phyloP scores from a whole-genome alignment of 495 filamentous ascomycete species.

The Penicillium nucicola region DNA sequence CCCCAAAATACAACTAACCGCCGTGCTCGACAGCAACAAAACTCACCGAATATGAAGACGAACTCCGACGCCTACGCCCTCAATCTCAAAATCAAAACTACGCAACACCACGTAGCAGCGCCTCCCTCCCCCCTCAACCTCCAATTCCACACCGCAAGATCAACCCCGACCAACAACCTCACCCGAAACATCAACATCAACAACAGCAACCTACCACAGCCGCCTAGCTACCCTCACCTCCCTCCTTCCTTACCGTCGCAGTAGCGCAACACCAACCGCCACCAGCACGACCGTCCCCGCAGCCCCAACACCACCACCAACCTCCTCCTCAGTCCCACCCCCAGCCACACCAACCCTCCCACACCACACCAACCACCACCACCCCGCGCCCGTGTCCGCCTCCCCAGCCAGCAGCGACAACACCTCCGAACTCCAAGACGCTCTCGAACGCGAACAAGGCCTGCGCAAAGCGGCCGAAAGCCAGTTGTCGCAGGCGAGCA shows the following conservation, averaged over 20 bases:
- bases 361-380: constrained; percentile 14
- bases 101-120: constrained; percentile 25
- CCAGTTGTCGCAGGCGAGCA: constrained; percentile 63
- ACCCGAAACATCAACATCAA: constrained; percentile 37
- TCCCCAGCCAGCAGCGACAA: constrained; percentile 27
- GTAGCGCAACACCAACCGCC: constrained; percentile 26
- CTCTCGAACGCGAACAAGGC: constrained; percentile 65
- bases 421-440: constrained; percentile 62
- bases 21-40: constrained; percentile 54
- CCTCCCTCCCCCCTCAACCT: constrained; percentile 28
- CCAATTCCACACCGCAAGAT: neutral
- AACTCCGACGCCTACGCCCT: constrained; percentile 63
- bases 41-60: constrained; percentile 93
- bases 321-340: constrained; percentile 10
- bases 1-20: neutral
- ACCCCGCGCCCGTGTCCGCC: neutral
- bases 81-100: constrained; percentile 27
- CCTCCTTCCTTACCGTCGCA: constrained; percentile 61
- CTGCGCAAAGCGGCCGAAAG: constrained; percentile 74
- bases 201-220: constrained; percentile 23
- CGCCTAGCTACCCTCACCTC: constrained; percentile 60
- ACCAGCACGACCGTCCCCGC: constrained; percentile 41
- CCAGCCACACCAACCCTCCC: constrained; percentile 7
- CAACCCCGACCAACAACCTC: constrained; percentile 24
- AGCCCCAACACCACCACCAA: constrained; percentile 26